phyloP scores from a whole-genome alignment of 306 rosid species.

The Benincasa hispida region DNA sequence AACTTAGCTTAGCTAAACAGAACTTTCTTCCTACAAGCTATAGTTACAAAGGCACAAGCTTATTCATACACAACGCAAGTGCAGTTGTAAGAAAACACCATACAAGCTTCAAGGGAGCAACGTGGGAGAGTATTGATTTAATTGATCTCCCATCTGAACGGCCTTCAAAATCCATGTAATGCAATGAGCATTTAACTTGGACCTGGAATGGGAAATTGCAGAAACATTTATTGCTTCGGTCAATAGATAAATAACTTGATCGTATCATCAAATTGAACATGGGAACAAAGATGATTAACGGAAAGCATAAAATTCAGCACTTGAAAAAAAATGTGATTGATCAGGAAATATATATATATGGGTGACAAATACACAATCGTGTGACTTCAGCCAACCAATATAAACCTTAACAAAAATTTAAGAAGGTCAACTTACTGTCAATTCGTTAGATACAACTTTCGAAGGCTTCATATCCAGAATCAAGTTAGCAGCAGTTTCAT shows the following conservation, averaged over 20 bases:
- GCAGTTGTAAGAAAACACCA: conserved; percentile 10
- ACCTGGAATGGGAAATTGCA: conserved; percentile 37
- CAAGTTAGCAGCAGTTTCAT: conserved; percentile 73
- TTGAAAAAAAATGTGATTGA: neutral
- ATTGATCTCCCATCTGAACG: conserved; percentile 94
- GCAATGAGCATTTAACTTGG: conserved; percentile 64
- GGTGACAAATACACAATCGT: neutral
- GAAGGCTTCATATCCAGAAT: conserved; percentile 86
- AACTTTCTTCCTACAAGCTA: neutral
- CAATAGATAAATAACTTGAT: neutral
- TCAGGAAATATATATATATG: neutral
- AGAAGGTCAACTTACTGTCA: conserved; percentile 55
- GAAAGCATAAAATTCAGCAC: conserved; percentile 1
- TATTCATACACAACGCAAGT: neutral
- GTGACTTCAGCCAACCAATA: neutral
- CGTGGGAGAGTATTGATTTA: conserved; percentile 82
- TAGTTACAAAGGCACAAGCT: neutral
- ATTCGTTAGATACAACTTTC: conserved; percentile 71
- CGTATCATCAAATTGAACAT: neutral
- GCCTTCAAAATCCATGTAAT: conserved; percentile 93
- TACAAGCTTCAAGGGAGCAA: conserved; percentile 96
- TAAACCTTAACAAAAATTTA: neutral
- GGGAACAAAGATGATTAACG: neutral
- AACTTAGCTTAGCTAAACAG: neutral
- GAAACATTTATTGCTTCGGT: neutral